Base-by-base conservation (phyloP, 441 rosid species). In the Hura crepitans region DNA sequence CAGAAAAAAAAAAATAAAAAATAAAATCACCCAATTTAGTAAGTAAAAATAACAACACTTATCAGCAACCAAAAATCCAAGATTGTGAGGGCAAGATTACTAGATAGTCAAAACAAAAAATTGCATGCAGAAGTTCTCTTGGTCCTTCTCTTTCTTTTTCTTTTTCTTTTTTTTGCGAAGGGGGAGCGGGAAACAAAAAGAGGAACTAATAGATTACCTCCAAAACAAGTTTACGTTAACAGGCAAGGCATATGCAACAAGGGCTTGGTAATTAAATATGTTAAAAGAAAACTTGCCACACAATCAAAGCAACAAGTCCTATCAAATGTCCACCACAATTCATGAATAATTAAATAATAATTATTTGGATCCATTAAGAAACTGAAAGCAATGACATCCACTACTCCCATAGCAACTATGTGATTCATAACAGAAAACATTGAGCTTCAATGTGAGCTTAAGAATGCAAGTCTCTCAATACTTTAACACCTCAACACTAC, bases 1-100 rank as follows among this genome's bases (percentile, higher is more conserved):
- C 81, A 78, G n/a, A n/a, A n/a, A n/a, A n/a, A n/a, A n/a, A n/a
- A n/a, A n/a, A n/a, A n/a, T n/a, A n/a, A n/a, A n/a, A n/a, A 74
- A 69, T 35, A 79, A 69, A 70, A 39, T 55, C 46, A 12, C 35
- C 12, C 71, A 30, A 56, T 61, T 45, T 28, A 57, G 45, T 31
- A 8, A 23, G 27, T 27, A 18, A 56, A 39, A 27, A 6, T 18
- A n/a, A 46, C 49, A 37, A 57, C 53, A 49, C 20, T 35, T 25
- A 60, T 22, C 30, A 27, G 35, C 49, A 65, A 46, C 28, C 11
- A 33, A 22, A 33, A 68, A 23, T 18, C 18, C 54, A 54, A 63
- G 22, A 23, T 27, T 30, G 18, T 23, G 18, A 37, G 15, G 22
- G 22, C 27, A 23, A 51, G 28, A 51, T 51, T 65, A 37, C 49